Percentiles rank a stretch among this genome's conserved stretches.
phyloP scores from a whole-genome alignment of 306 rosid genomes.

The Sesbania bispinosa region DNA sequence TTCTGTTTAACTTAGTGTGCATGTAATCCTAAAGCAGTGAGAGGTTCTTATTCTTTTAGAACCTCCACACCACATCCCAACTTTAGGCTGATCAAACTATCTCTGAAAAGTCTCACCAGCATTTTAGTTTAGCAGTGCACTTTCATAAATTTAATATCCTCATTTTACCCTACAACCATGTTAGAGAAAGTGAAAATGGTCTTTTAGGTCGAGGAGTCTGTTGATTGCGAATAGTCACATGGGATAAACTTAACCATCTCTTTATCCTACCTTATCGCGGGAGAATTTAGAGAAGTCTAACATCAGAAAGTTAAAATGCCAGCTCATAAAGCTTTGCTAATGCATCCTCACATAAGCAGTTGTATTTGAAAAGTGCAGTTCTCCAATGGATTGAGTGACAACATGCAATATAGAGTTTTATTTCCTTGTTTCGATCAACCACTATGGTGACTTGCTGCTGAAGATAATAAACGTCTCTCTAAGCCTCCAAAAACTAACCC shows the following conservation, averaged over 20 bases:
- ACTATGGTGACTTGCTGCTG: background rate
- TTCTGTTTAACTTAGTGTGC: too few relatives aligned
- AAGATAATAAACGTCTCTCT: background rate
- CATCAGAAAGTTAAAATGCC: conserved; percentile 45
- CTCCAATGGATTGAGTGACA: background rate
- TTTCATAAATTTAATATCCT: background rate
- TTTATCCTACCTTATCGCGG: background rate
- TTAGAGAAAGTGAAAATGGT: background rate
- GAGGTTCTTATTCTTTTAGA: too few relatives aligned
- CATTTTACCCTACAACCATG: background rate
- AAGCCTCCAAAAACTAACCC: conserved; percentile 2
- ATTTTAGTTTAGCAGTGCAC: too few relatives aligned
- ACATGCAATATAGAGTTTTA: background rate
- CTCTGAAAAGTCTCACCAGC: too few relatives aligned
- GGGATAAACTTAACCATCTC: background rate
- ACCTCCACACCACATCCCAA: too few relatives aligned
- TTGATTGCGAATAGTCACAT: too few relatives aligned
- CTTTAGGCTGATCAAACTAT: too few relatives aligned
- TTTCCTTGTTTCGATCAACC: background rate
- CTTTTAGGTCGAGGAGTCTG: too few relatives aligned
- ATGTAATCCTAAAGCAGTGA: too few relatives aligned
- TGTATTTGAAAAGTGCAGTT: background rate
- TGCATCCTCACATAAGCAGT: conserved; percentile 26
- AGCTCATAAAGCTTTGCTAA: conserved; percentile 44
- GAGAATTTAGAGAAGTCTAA: conserved; percentile 17